Base-by-base conservation (phyloP, 179 eudicot genomes). In the Carnegiea gigantea region DNA sequence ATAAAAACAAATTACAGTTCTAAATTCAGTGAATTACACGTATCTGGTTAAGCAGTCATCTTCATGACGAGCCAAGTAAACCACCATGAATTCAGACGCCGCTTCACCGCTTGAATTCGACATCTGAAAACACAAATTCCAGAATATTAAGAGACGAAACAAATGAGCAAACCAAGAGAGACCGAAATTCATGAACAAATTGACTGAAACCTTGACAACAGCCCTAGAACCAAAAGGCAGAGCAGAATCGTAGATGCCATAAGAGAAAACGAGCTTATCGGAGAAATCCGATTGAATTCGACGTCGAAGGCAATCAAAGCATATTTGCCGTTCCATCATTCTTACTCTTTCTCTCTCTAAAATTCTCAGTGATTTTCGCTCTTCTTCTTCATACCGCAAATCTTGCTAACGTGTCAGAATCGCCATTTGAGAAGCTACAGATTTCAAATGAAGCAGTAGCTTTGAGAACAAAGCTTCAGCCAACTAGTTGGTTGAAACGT, bases 271-370 rank as follows among this genome's bases (percentile, higher is more conserved):
- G 81, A 92, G 84, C 48, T 88, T 77, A 59, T 89, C 89, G 6
- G 95, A 88, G 80, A 90, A 93, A 92, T 93, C 97, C 21, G 90
- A 81, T 74, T 81, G 85, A 43, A 94, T 93, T 86, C 89, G 89
- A 46, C 79, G 77, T 77, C 83, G 85, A 6, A 94, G 88, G 78
- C 97, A 94, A 73, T 88, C 90, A 49, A 88, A 90, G 85, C 97
- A 93, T 89, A 91, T 86, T 79, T 81, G 68, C 67, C 24, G 79
- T 30, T 85, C 91, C 92, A 88, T 90, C 79, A 15, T 57, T 15
- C 23, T 57, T 57, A 60, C 49, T 77, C 15, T 23, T 78, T 21
- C 11, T 11, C 38, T 17, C 46, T 80, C 14, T 0, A 26, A 36
- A 2, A 73, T 13, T 70, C 44, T 33, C 23, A 70, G 44, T 3